phyloP scores from a whole-genome alignment of 805 yeast genomes.

The Tetrapisispora phaffii region DNA sequence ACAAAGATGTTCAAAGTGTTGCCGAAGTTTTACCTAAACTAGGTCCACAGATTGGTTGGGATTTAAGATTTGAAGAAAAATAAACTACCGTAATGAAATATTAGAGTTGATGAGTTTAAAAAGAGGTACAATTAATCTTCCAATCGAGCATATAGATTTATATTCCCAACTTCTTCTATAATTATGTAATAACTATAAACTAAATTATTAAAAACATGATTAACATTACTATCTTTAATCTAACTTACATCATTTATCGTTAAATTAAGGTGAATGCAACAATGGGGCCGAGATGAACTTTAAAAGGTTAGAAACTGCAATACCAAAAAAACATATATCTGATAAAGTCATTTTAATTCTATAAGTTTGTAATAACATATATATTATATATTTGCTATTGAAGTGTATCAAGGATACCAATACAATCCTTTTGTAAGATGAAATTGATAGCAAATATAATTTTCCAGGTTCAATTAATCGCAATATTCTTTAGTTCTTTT shows the following conservation, averaged over 20 bases:
- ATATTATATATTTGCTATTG: no score
- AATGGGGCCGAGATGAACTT: no score
- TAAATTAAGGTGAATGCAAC: no score
- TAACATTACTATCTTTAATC: neutral
- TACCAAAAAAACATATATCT: no score
- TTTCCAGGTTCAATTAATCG: neutral
- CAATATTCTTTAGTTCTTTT: neutral
- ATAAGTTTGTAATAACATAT: no score
- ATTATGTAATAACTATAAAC: neutral
- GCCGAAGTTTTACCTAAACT: conserved; percentile 85
- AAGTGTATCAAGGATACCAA: neutral
- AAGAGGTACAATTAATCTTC: no score
- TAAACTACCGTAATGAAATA: neutral
- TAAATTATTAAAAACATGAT: neutral
- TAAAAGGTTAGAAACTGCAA: no score
- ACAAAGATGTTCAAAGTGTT: conserved; percentile 95
- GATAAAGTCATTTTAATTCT: no score
- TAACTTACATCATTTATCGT: no score
- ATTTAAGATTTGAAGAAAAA: conserved; percentile 65
- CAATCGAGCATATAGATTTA: neutral
- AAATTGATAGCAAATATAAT: neutral
- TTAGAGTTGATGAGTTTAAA: no score
- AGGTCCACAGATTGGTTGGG: conserved; percentile 94
- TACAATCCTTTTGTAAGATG: neutral
- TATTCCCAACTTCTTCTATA: neutral